Evolutionary conservation across 495 filamentous ascomycete species (phyloP), one percentile per base, ranked within the genome.

Genomic region (Podospora comata): DNA sequence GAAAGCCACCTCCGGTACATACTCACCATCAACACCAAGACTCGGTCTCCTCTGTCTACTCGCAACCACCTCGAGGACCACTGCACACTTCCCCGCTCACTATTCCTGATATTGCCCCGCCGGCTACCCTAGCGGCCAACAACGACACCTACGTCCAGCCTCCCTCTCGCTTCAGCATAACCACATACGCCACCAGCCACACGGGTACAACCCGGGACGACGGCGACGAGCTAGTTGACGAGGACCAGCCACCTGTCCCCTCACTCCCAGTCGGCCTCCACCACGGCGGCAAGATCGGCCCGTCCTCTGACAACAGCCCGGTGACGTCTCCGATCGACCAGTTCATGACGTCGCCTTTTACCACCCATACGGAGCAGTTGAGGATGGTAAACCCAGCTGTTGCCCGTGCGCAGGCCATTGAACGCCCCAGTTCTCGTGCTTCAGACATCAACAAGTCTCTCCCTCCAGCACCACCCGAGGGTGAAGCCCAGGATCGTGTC

Each of bases 161-260:
- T 7, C 73, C 76, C 0, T 93, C 90, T 65, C 90, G 90, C 55
- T 92, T 92, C 80, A 92, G 89, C 76, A 79, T 88, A 60, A 90
- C 90, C 18, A 92, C 91, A 3, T 89, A 90, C 73, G 86, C 87
- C n/a, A 82, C 86, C 3, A 83, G 82, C 19, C 82, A 80, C 39
- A 82, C 81, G 18, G 83, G 81, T 56, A 87, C 89, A 39, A 87
- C 87, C 19, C 82, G 83, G 11, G 84, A 84, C 20, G 85, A 84
- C 34, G 75, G 83, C 39, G 80, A 85, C 61, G 75, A 81, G 32
- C 63, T 64, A 28, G 26, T 67, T 56, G 62, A 74, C 64, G 58
- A 69, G 16, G 75, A 78, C 30, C 76, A 68, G 56, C 78, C 79
- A 9, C 76, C 78, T 5, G 71, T 79, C 20, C 79, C 75, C 7